Base-by-base conservation (phyloP, 2,329 filamentous ascomycete species). In the Blumeria hordei region DNA sequence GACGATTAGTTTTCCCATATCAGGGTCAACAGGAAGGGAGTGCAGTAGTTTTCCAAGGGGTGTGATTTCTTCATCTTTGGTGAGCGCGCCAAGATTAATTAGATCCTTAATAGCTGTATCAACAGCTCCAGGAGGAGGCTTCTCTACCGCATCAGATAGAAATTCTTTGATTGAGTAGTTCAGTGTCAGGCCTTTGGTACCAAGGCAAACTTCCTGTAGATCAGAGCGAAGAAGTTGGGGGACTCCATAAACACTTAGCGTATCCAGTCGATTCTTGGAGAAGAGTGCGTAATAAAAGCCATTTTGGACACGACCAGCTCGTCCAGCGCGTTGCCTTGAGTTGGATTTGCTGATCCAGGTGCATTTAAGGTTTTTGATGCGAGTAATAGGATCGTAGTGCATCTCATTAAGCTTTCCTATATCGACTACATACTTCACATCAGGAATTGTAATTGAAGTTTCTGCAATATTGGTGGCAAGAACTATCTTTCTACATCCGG, bases 381-480 rank as follows among this genome's bases (percentile, higher is more conserved):
- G 92, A 66, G 81, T 90, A 57, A 80, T 74, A 0, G 85, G 78
- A 64, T 95, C 88, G 62, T 88, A 96, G 64, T 83, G 87, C 0
- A 85, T 94, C 68, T 96, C 88, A 65, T 95, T 95, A 59, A 95
- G 88, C 56, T 86, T 81, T 32, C 92, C 90, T 11, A 83, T 90
- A 66, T 96, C 92, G 58, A 98, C 88, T 53, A 96, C 92, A 4
- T 86, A 88, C 3, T 94, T 83, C 52, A 96, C 83, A 64, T 96
- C 92, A 63, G 94, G 86, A 57, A 98, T 96, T 0, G 92, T 96
- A 65, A 96, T 94, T 3, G 90, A 96, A 0, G 92, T 96, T 67
- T 98, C 92, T 2, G 92, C 92, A 6, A 96, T 88, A 62, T 96
- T 96, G 55, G 92, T 96, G 0, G 90, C 85, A 5, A 90, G 85